A percentile compares a stretch with the other conserved stretches of the same genome.
phyloP scores from a whole-genome alignment of 371 early-diverging fungal species.

The Mortierella sp. region DNA sequence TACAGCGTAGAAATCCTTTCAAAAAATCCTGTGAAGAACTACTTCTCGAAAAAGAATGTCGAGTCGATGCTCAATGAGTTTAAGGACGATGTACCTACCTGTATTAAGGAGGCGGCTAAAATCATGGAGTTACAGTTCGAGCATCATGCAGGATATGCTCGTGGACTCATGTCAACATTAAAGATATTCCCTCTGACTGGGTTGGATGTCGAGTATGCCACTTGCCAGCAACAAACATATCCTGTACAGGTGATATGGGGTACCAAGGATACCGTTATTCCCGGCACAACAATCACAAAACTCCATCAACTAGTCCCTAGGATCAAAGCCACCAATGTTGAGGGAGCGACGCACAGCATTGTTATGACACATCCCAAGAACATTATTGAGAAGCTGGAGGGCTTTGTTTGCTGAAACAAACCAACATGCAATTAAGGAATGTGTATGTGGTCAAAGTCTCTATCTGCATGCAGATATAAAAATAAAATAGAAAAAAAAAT shows the following conservation, averaged over 20 bases:
- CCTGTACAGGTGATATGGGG: slow-evolving; percentile 55
- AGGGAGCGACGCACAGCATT: slow-evolving; percentile 50
- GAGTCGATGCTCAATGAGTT: slow-evolving; percentile 51
- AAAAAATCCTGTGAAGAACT: slow-evolving; percentile 30
- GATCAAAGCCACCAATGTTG: slow-evolving; percentile 39
- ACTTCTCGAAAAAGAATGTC: slow-evolving; percentile 46
- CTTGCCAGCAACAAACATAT: slow-evolving; percentile 20
- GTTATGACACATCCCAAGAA: slow-evolving; percentile 43
- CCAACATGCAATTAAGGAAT: neutral
- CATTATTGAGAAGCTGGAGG: slow-evolving; percentile 33
- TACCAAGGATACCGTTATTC: slow-evolving; percentile 47
- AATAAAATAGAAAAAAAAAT: neutral
- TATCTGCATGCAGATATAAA: neutral
- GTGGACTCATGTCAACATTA: slow-evolving; percentile 56
- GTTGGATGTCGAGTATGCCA: slow-evolving; percentile 17
- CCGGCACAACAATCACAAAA: slow-evolving; percentile 35
- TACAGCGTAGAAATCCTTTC: slow-evolving; percentile 46
- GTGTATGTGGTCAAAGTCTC: neutral
- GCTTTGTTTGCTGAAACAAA: slow-evolving; percentile 18
- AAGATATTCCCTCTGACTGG: slow-evolving; percentile 38
- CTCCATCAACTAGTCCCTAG: slow-evolving; percentile 37
- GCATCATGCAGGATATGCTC: slow-evolving; percentile 49
- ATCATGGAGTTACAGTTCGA: slow-evolving; percentile 42
- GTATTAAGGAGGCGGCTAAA: slow-evolving; percentile 31
- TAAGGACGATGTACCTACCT: slow-evolving; percentile 21